Conservation (phyloP, 441 rosid genomes). For the Sinapis alba region DNA sequence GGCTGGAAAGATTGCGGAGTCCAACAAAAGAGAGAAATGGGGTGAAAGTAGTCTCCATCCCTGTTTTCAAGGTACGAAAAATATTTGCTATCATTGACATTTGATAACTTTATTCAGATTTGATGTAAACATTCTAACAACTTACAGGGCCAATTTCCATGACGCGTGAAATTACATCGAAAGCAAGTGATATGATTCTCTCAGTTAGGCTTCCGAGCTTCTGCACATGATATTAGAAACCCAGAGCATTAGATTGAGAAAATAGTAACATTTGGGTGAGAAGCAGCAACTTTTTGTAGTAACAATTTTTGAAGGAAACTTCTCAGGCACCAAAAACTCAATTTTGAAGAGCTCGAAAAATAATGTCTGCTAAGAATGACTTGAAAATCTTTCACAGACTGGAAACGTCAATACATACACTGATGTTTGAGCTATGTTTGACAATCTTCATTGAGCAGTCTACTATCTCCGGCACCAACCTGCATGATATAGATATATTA, state of each 20-base stretch:
- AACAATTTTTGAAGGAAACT: constrained; percentile 8
- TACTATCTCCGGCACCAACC: constrained; percentile 72
- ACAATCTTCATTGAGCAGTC: constrained; percentile 64
- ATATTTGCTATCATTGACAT: constrained; percentile 10
- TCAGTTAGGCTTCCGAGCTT: constrained; percentile 63
- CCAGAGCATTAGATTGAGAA: constrained; percentile 25
- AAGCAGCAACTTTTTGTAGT: neutral
- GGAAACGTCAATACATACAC: constrained; percentile 50
- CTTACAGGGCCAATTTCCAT: constrained; percentile 90
- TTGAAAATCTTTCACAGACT: constrained; percentile 16
- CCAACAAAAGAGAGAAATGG: constrained; percentile 72
- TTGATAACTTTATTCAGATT: constrained; percentile 16
- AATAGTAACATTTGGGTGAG: constrained; percentile 3
- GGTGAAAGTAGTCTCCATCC: constrained; percentile 96
- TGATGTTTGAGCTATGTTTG: constrained; percentile 54
- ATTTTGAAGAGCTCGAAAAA: constrained; percentile 19
- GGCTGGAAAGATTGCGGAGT: constrained; percentile 79
- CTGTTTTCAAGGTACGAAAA: constrained; percentile 45
- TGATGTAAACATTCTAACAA: constrained; percentile 33
- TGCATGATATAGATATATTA: constrained; percentile 40
- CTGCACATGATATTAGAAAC: constrained; percentile 48
- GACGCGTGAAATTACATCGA: constrained; percentile 75
- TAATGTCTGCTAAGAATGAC: constrained; percentile 3
- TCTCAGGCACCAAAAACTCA: neutral
- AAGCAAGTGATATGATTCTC: constrained; percentile 77